Percentiles rank a stretch among this genome's conserved stretches.
Conservation (phyloP, 768 basidiomycete species). For the Mycena vulgaris region DNA sequence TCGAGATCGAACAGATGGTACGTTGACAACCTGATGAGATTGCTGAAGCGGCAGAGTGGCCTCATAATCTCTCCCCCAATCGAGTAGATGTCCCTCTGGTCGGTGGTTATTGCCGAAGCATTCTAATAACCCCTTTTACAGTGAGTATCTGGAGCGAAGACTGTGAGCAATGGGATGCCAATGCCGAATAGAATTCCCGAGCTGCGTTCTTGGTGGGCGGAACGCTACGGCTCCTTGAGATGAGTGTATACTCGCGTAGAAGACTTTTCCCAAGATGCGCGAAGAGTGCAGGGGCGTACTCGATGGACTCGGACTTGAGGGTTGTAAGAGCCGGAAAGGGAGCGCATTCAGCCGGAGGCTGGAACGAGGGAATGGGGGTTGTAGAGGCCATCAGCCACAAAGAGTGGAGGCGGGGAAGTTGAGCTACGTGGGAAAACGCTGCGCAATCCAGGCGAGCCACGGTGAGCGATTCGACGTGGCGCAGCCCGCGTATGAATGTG, state of each 20-base stretch:
- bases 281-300: neutral
- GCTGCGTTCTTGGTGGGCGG: neutral
- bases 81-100: neutral
- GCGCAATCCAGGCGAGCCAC: neutral
- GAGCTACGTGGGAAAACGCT: neutral
- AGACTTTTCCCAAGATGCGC: neutral
- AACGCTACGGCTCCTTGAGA: neutral
- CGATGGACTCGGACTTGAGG: neutral
- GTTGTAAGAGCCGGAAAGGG: slow-evolving; percentile 2
- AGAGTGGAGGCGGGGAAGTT: neutral
- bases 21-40: neutral
- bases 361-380: neutral
- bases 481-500: neutral
- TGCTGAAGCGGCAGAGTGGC: neutral
- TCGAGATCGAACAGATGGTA: neutral
- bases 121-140: neutral
- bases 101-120: neutral
- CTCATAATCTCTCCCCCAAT: neutral
- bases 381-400: neutral
- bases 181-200: neutral
- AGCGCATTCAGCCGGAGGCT: neutral
- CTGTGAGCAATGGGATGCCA: neutral
- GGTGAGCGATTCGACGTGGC: neutral
- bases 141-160: neutral
- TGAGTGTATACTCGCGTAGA: neutral